Conservation (phyloP, 371 early-diverging fungal genomes). For the Mucor irregularis region DNA sequence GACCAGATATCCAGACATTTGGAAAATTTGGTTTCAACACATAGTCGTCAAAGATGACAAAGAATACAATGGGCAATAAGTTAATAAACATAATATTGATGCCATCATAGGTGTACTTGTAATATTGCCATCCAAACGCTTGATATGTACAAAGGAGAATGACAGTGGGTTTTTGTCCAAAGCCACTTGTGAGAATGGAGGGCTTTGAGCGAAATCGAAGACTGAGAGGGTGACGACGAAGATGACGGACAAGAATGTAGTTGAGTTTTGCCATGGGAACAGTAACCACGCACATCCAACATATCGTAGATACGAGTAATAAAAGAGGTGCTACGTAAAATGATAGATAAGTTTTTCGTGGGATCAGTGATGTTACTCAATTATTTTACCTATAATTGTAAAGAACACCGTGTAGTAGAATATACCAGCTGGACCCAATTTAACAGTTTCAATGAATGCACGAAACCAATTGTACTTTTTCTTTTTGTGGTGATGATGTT, state of each 20-base stretch:
- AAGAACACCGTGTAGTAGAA: constrained; percentile 63
- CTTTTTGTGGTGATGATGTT: constrained; percentile 4
- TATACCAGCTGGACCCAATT: constrained; percentile 62
- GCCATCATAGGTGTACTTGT: constrained; percentile 94
- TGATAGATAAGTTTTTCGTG: background rate
- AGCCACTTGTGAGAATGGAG: constrained; percentile 29
- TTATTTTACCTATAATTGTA: constrained; percentile 48
- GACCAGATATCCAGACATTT: constrained; percentile 59
- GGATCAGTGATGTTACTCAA: background rate
- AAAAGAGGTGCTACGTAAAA: constrained; percentile 69
- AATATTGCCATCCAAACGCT: constrained; percentile 82
- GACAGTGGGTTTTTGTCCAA: constrained; percentile 44
- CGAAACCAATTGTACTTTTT: constrained; percentile 19
- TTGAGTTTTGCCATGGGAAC: constrained; percentile 95
- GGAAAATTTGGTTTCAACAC: constrained; percentile 60
- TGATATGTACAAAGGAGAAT: constrained; percentile 79
- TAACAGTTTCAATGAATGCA: constrained; percentile 26
- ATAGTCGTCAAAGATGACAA: constrained; percentile 81
- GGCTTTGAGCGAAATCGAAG: constrained; percentile 71
- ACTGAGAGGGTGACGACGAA: constrained; percentile 79
- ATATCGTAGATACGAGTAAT: constrained; percentile 71
- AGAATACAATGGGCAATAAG: constrained; percentile 77
- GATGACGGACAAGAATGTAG: constrained; percentile 72
- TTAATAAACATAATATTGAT: constrained; percentile 97
- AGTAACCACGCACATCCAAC: constrained; percentile 88